These are phyloP conservation scores for Raphanus sativus DNA, from an alignment of 345 rosid species.

Conservation along the genomic window DNA sequence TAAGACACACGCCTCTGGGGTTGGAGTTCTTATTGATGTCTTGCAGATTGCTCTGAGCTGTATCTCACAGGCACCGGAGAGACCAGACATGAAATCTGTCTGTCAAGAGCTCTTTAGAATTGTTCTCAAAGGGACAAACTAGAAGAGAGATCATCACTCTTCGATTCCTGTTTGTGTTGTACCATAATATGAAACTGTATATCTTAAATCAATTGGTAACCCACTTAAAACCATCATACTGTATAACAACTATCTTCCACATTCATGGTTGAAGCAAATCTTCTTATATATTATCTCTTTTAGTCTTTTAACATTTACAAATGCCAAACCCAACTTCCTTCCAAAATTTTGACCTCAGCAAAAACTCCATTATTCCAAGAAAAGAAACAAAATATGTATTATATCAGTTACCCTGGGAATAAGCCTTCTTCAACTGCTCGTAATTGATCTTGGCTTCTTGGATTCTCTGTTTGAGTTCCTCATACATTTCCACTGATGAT, in stretches of 20 bases:
- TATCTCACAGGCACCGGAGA: constrained; percentile 72
- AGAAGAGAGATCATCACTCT: not conserved
- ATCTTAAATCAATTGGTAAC: not conserved
- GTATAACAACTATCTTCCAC: not conserved
- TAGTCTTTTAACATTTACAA: constrained; percentile 29
- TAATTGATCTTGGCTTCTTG: constrained; percentile 45
- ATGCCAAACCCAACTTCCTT: constrained; percentile 25
- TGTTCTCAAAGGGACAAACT: constrained; percentile 25
- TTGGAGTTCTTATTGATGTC: constrained; percentile 47
- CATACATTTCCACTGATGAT: constrained; percentile 54
- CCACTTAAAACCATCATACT: not conserved
- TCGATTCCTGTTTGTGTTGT: not conserved
- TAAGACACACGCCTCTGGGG: constrained; percentile 20
- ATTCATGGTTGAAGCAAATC: not conserved
- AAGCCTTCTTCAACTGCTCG: constrained; percentile 41
- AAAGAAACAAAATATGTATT: not conserved
- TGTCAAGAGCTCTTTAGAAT: constrained; percentile 56
- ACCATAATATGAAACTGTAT: not conserved
- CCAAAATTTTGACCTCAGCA: constrained; percentile 9
- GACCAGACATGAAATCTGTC: constrained; percentile 72
- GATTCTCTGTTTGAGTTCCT: constrained; percentile 50
- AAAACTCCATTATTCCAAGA: not conserved
- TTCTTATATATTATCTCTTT: not conserved
- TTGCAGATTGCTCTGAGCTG: constrained; percentile 70
- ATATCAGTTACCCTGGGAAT: constrained; percentile 18